Evolutionary conservation across 2,329 filamentous ascomycete genomes (phyloP).

Genomic region (Pyrenophora tritici-repentis): DNA sequence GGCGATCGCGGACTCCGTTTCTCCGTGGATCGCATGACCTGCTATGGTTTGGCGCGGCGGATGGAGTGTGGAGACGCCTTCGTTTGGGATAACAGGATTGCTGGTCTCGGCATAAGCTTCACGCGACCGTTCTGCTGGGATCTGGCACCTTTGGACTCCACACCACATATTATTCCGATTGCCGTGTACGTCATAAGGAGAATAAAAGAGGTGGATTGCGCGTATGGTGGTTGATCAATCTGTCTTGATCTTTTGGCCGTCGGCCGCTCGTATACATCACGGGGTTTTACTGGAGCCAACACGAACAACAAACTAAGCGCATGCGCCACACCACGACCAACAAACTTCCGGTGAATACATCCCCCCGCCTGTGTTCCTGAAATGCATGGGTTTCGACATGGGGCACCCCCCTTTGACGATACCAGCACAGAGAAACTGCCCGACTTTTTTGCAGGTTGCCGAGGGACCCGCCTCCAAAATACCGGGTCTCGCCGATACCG

Average conservation of each 20-base stretch:
- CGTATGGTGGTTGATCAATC: too few species aligned
- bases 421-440: background rate
- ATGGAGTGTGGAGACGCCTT: slow-evolving; percentile 9
- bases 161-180: background rate
- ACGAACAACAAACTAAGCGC: background rate
- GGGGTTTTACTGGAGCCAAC: background rate
- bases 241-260: too few species aligned
- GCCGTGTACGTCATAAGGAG: background rate
- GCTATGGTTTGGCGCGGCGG: slow-evolving; percentile 9
- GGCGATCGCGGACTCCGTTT: slow-evolving; percentile 21
- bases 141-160: background rate
- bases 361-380: background rate
- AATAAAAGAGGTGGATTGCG: too few species aligned
- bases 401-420: background rate
- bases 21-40: slow-evolving; percentile 26
- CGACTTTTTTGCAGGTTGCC: background rate
- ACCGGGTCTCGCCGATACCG: slow-evolving; percentile 16
- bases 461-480: slow-evolving; percentile 4
- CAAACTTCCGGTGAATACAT: slow-evolving; percentile 4
- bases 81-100: slow-evolving; percentile 2
- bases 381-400: background rate
- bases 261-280: too few species aligned
- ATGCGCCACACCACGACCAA: background rate
- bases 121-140: slow-evolving; percentile 9
- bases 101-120: slow-evolving; percentile 9